Evolutionary conservation across 2,329 filamentous ascomycete genomes (phyloP).

Genomic region (Cordyceps pruinosa): DNA sequence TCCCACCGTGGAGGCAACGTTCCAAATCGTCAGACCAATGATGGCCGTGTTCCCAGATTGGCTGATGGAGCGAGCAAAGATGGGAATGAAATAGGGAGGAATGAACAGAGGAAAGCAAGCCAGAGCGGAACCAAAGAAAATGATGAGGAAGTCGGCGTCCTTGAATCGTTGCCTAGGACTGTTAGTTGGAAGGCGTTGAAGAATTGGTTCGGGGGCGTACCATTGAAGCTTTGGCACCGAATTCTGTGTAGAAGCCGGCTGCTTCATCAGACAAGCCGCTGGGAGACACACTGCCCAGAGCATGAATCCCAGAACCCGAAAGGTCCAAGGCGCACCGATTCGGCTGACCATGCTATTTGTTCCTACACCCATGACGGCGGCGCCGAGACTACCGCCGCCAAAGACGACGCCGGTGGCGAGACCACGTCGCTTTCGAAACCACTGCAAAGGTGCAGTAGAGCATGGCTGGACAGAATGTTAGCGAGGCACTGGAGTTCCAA

Average conservation of each 20-base stretch:
- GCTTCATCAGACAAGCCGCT: constrained; percentile 19
- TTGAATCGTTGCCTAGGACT: constrained; percentile 20
- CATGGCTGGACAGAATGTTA: constrained; percentile 15
- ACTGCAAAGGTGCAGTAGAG: constrained; percentile 21
- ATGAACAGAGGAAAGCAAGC: constrained; percentile 23
- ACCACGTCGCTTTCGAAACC: constrained; percentile 22
- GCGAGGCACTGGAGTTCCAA: accelerated
- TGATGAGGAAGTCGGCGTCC: constrained; percentile 19
- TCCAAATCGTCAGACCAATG: constrained; percentile 21
- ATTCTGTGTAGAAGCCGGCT: constrained; percentile 10
- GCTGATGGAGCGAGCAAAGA: constrained; percentile 21
- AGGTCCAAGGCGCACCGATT: constrained; percentile 22
- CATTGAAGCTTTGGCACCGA: constrained; percentile 20
- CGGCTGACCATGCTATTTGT: constrained; percentile 18
- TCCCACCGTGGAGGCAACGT: constrained; percentile 22
- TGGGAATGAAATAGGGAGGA: constrained; percentile 24
- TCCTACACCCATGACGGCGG: constrained; percentile 22
- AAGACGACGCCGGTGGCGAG: constrained; percentile 24
- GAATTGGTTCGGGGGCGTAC: constrained; percentile 7
- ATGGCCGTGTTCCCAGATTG: constrained; percentile 17
- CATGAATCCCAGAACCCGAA: constrained; percentile 21
- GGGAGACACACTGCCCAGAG: constrained; percentile 24
- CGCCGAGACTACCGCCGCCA: constrained; percentile 21
- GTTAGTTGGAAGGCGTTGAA: background rate
- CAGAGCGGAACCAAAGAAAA: constrained; percentile 19